Evolutionary conservation across 148 eudicot genomes (phyloP).

Genomic region (Bassia scoparia): DNA sequence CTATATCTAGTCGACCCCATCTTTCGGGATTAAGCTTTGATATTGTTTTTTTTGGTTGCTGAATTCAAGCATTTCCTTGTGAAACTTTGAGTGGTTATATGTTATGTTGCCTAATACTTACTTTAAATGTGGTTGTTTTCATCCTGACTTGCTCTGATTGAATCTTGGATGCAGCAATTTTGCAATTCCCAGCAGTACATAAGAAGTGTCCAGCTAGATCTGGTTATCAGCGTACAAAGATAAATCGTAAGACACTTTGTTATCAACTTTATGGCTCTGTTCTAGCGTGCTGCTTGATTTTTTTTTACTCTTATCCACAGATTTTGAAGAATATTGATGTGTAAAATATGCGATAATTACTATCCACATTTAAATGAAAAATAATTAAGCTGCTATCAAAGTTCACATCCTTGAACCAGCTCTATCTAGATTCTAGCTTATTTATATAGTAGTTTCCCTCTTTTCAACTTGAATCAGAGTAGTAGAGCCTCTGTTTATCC

Average conservation of each 20-base stretch:
- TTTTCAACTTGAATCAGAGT: too few relatives aligned
- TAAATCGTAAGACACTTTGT: conserved; percentile 56
- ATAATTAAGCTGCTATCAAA: neutral
- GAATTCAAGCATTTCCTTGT: neutral
- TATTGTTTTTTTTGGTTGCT: too few relatives aligned
- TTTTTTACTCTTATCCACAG: neutral
- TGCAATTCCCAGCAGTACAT: conserved; percentile 77
- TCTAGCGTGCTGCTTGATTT: conserved; percentile 5
- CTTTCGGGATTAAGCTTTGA: too few relatives aligned
- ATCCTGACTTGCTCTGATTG: conserved; percentile 31
- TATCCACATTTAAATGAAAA: neutral
- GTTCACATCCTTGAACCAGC: neutral
- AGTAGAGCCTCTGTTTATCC: neutral
- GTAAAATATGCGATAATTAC: neutral
- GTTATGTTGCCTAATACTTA: neutral
- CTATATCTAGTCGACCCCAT: neutral
- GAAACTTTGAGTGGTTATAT: conserved; percentile 3
- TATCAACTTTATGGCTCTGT: conserved; percentile 6
- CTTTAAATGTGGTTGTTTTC: neutral
- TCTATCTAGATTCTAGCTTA: too few relatives aligned
- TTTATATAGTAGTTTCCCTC: too few relatives aligned
- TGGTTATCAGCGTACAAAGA: conserved; percentile 80
- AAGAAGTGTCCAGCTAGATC: conserved; percentile 80
- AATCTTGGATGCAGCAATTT: conserved; percentile 73
- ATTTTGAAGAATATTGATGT: neutral